A percentile compares a stretch with the other conserved stretches of the same genome.
These are phyloP conservation scores for Podospora conica DNA, from an alignment of 495 filamentous ascomycete genomes.

Conservation along the genomic window DNA sequence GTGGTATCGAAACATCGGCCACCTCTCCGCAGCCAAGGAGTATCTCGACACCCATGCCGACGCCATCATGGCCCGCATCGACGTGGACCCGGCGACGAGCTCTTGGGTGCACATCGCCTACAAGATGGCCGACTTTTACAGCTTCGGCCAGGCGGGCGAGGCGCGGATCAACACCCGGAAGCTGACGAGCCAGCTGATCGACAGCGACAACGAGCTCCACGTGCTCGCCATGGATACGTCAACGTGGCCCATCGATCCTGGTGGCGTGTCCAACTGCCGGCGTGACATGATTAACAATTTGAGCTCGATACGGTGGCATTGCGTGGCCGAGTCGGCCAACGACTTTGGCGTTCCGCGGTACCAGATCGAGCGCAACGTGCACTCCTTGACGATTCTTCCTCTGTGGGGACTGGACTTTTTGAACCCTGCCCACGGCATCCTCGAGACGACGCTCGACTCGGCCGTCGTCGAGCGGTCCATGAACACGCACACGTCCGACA, in stretches of 20 bases:
- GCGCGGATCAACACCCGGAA: constrained; percentile 37
- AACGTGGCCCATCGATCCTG: constrained; percentile 59
- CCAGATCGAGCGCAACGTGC: constrained; percentile 59
- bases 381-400: constrained; percentile 55
- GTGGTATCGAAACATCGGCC: constrained; percentile 49
- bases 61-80: constrained; percentile 53
- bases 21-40: constrained; percentile 45
- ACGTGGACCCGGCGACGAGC: constrained; percentile 54
- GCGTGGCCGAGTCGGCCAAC: constrained; percentile 57
- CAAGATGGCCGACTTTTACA: constrained; percentile 54
- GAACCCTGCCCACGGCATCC: constrained; percentile 54
- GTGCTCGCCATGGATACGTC: constrained; percentile 57
- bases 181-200: constrained; percentile 30
- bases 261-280: constrained; percentile 58
- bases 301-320: constrained; percentile 58
- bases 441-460: constrained; percentile 53
- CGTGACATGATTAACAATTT: constrained; percentile 58
- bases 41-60: constrained; percentile 51
- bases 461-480: constrained; percentile 49
- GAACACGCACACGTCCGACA: constrained; percentile 47
- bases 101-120: constrained; percentile 58
- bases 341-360: constrained; percentile 58
- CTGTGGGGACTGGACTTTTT: constrained; percentile 61
- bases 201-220: constrained; percentile 49
- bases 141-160: constrained; percentile 56